Conservation (phyloP, 1,139 yeast species). For the Hyphopichia wangnamkhiaoensis region DNA sequence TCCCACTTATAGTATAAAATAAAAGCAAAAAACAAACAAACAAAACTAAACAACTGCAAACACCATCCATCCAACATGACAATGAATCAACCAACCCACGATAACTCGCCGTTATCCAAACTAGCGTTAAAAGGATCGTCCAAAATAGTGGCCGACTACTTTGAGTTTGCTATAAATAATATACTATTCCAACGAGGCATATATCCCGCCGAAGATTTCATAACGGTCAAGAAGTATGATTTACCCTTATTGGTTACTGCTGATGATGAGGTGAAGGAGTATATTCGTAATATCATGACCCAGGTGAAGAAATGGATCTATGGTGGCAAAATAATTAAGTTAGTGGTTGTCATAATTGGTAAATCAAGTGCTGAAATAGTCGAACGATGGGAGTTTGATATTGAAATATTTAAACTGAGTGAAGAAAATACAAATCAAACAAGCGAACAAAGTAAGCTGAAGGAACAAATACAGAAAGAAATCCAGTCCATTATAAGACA, state of each 20-base stretch:
- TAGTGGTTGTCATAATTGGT: constrained; percentile 72
- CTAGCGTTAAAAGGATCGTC: constrained; percentile 78
- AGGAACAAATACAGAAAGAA: constrained; percentile 63
- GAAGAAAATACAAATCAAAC: constrained; percentile 10
- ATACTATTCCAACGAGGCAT: constrained; percentile 88
- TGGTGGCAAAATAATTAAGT: constrained; percentile 65
- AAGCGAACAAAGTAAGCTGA: constrained; percentile 30
- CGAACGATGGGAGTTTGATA: constrained; percentile 86
- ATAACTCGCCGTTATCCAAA: constrained; percentile 34
- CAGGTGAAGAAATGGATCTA: constrained; percentile 84
- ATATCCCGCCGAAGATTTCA: constrained; percentile 87
- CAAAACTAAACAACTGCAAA: neutral
- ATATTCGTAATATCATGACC: constrained; percentile 66
- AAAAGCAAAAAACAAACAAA: neutral
- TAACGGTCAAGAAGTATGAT: constrained; percentile 77
- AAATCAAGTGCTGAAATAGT: constrained; percentile 67
- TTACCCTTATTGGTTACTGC: constrained; percentile 69
- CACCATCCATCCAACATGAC: neutral
- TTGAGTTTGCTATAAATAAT: constrained; percentile 76
- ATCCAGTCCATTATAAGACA: constrained; percentile 87
- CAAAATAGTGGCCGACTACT: constrained; percentile 77
- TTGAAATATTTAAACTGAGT: constrained; percentile 39
- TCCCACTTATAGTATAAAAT: no score
- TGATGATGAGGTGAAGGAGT: constrained; percentile 75
- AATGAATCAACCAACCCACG: neutral